phyloP scores from a whole-genome alignment of 2,329 filamentous ascomycete genomes.

The Spiromastix sp. region DNA sequence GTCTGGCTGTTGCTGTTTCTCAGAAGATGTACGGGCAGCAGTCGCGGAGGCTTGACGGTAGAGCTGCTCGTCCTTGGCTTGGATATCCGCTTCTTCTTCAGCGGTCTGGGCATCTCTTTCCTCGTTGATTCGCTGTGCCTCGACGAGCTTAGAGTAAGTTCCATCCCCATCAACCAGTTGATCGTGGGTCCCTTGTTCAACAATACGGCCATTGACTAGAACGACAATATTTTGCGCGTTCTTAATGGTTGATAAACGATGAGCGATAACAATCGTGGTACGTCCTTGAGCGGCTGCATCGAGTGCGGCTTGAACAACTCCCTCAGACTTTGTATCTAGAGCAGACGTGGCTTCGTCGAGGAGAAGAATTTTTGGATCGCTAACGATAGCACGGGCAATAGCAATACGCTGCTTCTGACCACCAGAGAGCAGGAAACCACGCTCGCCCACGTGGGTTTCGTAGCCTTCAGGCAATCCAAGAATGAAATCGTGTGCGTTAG shows the following conservation, averaged over 20 bases:
- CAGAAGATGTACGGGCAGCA: conserved; percentile 4
- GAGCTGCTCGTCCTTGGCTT: conserved; percentile 16
- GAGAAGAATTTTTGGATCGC: conserved; percentile 81
- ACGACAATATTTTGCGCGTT: conserved; percentile 94
- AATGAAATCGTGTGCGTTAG: conserved; percentile 93
- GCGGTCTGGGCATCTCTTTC: conserved; percentile 32
- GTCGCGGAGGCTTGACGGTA: conserved; percentile 6
- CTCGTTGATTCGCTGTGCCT: conserved; percentile 70
- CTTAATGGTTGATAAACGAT: conserved; percentile 88
- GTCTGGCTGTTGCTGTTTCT: conserved; percentile 21
- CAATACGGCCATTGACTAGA: conserved; percentile 72
- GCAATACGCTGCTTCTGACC: conserved; percentile 96
- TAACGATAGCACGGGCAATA: conserved; percentile 82
- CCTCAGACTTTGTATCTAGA: conserved; percentile 88
- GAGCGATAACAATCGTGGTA: conserved; percentile 93
- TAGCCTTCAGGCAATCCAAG: conserved; percentile 73
- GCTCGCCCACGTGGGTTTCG: conserved; percentile 88
- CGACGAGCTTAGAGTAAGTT: conserved; percentile 76
- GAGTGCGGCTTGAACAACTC: conserved; percentile 84
- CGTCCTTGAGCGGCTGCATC: conserved; percentile 76
- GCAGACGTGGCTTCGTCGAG: conserved; percentile 93
- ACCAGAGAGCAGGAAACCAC: conserved; percentile 83
- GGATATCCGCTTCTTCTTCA: conserved; percentile 19
- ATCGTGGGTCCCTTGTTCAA: conserved; percentile 86
- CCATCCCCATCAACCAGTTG: conserved; percentile 59